Base-by-base conservation (phyloP, 2,329 filamentous ascomycete genomes). In the Phialophora expanda region DNA sequence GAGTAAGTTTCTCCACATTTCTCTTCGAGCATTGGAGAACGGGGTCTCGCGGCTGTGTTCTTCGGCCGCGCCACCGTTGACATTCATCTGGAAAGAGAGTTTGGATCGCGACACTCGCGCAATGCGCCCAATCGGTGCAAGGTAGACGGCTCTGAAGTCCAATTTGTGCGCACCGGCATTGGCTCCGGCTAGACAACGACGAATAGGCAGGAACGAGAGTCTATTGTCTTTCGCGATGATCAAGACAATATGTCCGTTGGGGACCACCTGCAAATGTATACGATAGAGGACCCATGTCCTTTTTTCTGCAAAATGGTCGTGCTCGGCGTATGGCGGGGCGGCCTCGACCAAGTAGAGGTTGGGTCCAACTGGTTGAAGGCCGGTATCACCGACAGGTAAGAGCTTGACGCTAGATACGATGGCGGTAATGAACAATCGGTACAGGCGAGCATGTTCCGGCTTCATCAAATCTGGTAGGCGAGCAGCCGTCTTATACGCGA, bases 401-500 rank as follows among this genome's bases (percentile, higher is more conserved):
- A 71, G 46, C 44, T 63, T 68, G 56, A 73, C 67, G 56, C 65
- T 73, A 11, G 70, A 69, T 17, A 72, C 48, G 26, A 73, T 66
- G n/a, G 71, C 70, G 61, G 66, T 61, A 20, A 65, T 62, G 50
- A 73, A 73, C 4, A 73, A 61, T 34, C 69, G 63, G 54, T 73
- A 70, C 1, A 72, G 59, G n/a, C 65, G 56, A 44, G 53, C 41
- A 17, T 69, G 65, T 24, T 72, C 70, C 4, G 70, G 69, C 53
- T 72, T 71, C 41, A 73, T 66, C 60, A 73, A 54, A 51, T 73
- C 71, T 38, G 69, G 66, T 12, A 71, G 61, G 44, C 70, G 57
- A n/a, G 65, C 69, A 30, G 71, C 69, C 30, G 66, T 69, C 58
- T 73, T 73, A 41, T 70, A 70, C 14, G 69, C 68, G 50, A 73